These are phyloP conservation scores for Polyporus tsugae DNA, from an alignment of 1,284 basidiomycete genomes.

Conservation along the genomic window DNA sequence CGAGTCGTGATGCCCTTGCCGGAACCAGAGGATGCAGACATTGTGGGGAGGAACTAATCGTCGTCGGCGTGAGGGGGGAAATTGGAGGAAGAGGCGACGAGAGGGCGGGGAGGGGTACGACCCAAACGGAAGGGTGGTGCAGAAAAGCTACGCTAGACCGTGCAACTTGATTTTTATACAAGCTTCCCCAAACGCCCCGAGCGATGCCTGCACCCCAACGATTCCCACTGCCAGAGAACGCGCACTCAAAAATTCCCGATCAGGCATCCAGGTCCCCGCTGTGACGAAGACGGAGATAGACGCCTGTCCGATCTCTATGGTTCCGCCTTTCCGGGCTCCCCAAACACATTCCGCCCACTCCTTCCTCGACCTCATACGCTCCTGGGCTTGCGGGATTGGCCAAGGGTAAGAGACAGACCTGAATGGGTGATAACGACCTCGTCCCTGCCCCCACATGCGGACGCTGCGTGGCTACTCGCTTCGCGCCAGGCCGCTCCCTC, in stretches of 20 bases:
- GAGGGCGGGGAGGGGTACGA: conserved; percentile 21
- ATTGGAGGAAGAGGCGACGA: conserved; percentile 30
- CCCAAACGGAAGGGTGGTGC: conserved; percentile 28
- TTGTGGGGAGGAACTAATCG: conserved; percentile 24
- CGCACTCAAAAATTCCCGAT: conserved; percentile 27
- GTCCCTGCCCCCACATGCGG: conserved; percentile 16
- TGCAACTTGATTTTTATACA: conserved; percentile 28
- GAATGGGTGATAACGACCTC: background rate
- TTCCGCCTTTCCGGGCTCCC: conserved; percentile 24
- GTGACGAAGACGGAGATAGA: conserved; percentile 21
- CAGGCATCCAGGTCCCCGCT: conserved; percentile 17
- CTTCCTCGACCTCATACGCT: background rate
- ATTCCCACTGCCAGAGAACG: conserved; percentile 29
- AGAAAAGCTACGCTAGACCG: conserved; percentile 20
- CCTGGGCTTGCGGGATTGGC: background rate
- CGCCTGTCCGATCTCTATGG: conserved; percentile 19
- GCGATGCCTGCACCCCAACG: conserved; percentile 30
- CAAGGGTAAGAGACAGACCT: too few species aligned
- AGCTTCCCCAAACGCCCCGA: conserved; percentile 33
- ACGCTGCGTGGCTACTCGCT: conserved; percentile 27
- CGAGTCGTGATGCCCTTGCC: conserved; percentile 57
- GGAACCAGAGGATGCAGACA: conserved; percentile 37
- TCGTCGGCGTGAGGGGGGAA: conserved; percentile 31
- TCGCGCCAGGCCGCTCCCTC: conserved; percentile 30
- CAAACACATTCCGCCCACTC: conserved; percentile 8